These are phyloP conservation scores for Hippophae tibetana DNA, from an alignment of 306 rosid genomes.

Conservation along the genomic window DNA sequence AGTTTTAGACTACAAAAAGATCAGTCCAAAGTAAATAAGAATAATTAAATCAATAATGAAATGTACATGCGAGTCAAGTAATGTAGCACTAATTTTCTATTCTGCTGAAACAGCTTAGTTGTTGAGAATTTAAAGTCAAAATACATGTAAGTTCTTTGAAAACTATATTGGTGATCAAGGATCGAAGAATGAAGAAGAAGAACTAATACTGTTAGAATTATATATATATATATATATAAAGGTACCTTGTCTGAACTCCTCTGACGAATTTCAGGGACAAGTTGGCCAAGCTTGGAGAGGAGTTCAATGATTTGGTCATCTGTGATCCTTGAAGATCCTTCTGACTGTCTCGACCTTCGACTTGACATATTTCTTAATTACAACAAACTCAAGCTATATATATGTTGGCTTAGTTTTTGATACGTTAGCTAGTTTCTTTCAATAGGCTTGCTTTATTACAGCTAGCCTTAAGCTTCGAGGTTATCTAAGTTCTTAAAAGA, in stretches of 20 bases:
- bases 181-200: too few species aligned
- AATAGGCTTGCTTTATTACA: too few species aligned
- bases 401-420: too few species aligned
- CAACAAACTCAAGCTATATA: background rate
- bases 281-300: constrained; percentile 87
- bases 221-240: too few species aligned
- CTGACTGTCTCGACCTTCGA: constrained; percentile 84
- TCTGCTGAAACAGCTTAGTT: too few species aligned
- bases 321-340: constrained; percentile 52
- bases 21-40: background rate
- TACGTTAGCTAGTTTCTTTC: too few species aligned
- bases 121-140: too few species aligned
- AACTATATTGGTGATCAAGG: too few species aligned
- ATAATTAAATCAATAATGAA: constrained; percentile 15
- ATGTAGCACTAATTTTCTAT: too few species aligned
- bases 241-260: constrained; percentile 86
- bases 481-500: too few species aligned
- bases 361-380: constrained; percentile 42
- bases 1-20: constrained; percentile 15
- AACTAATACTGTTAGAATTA: background rate
- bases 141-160: too few species aligned
- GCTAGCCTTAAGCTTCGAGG: too few species aligned
- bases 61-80: constrained; percentile 3
- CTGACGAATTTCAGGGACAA: constrained; percentile 88
- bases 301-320: constrained; percentile 98